Evolutionary conservation across 768 basidiomycete species (phyloP), one percentile per base, ranked within the genome.

Genomic region (Nidularia sp.): DNA sequence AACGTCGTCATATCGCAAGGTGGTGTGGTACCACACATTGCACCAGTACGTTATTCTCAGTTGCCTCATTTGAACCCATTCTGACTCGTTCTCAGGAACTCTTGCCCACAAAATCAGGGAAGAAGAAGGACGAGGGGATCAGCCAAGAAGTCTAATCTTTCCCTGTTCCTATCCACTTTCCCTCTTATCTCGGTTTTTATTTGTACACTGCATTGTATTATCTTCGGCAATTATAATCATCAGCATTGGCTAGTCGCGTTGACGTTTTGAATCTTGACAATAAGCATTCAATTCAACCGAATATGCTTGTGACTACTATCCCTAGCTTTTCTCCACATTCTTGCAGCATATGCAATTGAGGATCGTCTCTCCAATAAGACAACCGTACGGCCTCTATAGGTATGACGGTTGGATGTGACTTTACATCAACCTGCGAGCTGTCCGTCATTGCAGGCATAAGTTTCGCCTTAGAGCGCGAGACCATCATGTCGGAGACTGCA

Each of bases 1-100:
- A 77, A 84, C 54, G 90, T 91, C 56, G 84, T 88, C 62, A 91
- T 92, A 72, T 88, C 86, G 25, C 89, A 91, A 59, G 89, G 90
- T 68, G 89, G 90, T 78, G 87, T 88, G 47, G 82, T 87, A 15
- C 88, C 89, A 15, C 76, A 80, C 66, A 89, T 88, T 67, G 80
- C 84, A 52, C 72, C 73, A 8, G 66, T 71, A 31, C n/a, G 65
- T 62, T 22, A 39, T 13, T 33, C 51, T 45, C 29, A 9, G 36
- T 53, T 29, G 41, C 43, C 8, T 29, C 32, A 22, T 39, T 8
- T 22, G 34, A 5, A 1, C 29, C 32, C 36, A 31, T 45, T 9
- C 43, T 42, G 47, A 49, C 42, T 43, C 31, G 8, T 12, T 18
- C 51, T 31, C 31, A 66, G 56, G 65, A 77, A 73, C 66, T 77